A percentile compares a stretch with the other conserved stretches of the same genome.
Conservation (phyloP, 2,329 filamentous ascomycete species). For the Thelonectria discophora region DNA sequence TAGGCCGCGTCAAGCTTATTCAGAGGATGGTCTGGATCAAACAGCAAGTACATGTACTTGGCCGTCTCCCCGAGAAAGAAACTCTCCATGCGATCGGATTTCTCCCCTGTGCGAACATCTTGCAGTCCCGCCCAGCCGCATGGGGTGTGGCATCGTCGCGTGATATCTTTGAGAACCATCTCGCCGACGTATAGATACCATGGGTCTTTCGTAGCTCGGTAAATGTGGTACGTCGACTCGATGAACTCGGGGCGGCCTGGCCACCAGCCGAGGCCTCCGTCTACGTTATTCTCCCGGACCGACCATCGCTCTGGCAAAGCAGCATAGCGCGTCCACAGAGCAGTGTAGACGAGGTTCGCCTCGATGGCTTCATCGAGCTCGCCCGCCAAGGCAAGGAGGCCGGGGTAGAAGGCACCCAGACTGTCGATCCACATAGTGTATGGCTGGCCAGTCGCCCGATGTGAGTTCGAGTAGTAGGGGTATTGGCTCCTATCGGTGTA, state of each 20-base stretch:
- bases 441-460: conserved; percentile 86
- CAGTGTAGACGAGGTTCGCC: conserved; percentile 89
- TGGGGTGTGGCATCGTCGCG: conserved; percentile 84
- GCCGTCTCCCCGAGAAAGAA: conserved; percentile 97
- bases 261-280: conserved; percentile 92
- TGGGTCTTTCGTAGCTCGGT: conserved; percentile 89
- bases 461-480: conserved; percentile 92
- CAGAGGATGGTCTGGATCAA: conserved; percentile 84
- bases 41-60: conserved; percentile 94
- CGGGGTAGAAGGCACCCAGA: conserved; percentile 93
- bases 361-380: conserved; percentile 91
- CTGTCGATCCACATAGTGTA: conserved; percentile 97
- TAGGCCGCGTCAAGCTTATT: conserved; percentile 87
- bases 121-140: conserved; percentile 95
- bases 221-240: conserved; percentile 96
- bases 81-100: conserved; percentile 96
- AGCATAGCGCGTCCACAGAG: conserved; percentile 94
- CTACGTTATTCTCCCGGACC: conserved; percentile 81
- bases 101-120: conserved; percentile 82
- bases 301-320: conserved; percentile 96
- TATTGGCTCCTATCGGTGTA: conserved; percentile 81
- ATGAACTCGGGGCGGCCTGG: conserved; percentile 95
- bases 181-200: conserved; percentile 97
- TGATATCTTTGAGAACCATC: conserved; percentile 91
- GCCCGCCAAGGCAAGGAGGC: conserved; percentile 83